Base-by-base conservation (phyloP, 768 basidiomycete species). In the Strobilomyces echinocephalus region DNA sequence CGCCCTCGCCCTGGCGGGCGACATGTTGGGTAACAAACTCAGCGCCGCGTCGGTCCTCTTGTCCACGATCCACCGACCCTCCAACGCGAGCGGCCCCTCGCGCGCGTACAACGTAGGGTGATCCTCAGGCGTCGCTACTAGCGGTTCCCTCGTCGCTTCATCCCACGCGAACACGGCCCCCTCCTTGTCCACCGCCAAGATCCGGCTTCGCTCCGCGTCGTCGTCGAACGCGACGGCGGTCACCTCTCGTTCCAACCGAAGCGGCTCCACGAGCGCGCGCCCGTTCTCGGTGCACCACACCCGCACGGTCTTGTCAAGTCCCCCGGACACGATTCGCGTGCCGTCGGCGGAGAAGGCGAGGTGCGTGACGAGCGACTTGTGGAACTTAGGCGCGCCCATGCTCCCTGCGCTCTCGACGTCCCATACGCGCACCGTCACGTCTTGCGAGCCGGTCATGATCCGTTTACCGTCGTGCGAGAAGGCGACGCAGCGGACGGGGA, bases 401-500 rank as follows among this genome's bases (percentile, higher is more conserved):
- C 63, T 65, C 24, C 65, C 67, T 4, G 55, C 61, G 11, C 68
- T 64, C 43, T 65, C 62, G 1, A 62, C 43, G 46, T 72, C 67
- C 69, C 69, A 72, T 4, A 71, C 57, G 33, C 67, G 69, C 30
- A 72, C 60, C 5, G 56, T 65, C 39, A 50, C 39, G 14, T 70
- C 69, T 1, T 52, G 33, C 1, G 62, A 63, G 1, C 63, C 62
- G 10, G 71, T 71, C 34, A 70, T 56, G 18, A 70, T 53, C 14
- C 60, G 62, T 47, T 56, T 54, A 1, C 69, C 65, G 30, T 71
- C 61, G 14, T 41, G 58, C 8, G 69, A 61, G 43, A 72, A 70
- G 14, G 53, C 11, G 44, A 71, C 65, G 9, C 52, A 50, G n/a
- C 61, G 65, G 3, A 69, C 49, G 9, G 61, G 51, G 11, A 65